phyloP scores from a whole-genome alignment of 176 grass and related monocot species.

The Rhynchospora breviuscula region DNA sequence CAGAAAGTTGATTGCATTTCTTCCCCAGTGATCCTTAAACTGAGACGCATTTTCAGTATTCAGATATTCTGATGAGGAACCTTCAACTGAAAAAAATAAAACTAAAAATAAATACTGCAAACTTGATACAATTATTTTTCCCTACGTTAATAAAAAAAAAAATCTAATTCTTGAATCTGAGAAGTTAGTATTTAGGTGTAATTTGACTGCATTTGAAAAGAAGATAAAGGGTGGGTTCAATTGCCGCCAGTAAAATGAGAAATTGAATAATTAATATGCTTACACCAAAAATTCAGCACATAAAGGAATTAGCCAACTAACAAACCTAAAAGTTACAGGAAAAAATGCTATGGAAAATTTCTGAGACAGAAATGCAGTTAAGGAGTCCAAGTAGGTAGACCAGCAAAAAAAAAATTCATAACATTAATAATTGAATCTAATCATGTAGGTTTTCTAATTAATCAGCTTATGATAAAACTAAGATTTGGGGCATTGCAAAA shows the following conservation, averaged over 20 bases:
- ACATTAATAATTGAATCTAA: background rate
- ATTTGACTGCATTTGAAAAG: background rate
- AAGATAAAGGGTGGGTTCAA: background rate
- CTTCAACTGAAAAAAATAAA: background rate
- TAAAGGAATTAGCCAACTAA: background rate
- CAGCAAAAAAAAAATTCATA: background rate
- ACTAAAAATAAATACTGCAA: background rate
- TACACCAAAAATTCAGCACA: background rate
- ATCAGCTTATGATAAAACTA: background rate
- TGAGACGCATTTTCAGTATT: background rate
- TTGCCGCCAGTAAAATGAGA: background rate
- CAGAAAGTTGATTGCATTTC: background rate
- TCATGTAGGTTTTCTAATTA: background rate
- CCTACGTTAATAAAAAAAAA: background rate
- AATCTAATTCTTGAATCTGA: background rate
- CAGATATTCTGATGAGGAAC: background rate
- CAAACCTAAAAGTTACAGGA: background rate
- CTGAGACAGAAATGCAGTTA: background rate
- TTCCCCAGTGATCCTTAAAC: conserved; percentile 1
- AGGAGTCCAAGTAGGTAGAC: background rate
- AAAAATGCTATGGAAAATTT: background rate
- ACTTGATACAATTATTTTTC: background rate
- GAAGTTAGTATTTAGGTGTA: background rate
- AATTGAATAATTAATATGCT: background rate
- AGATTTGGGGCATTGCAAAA: background rate